phyloP scores from a whole-genome alignment of 2,329 filamentous ascomycete species.

The Neonectria coccinea region DNA sequence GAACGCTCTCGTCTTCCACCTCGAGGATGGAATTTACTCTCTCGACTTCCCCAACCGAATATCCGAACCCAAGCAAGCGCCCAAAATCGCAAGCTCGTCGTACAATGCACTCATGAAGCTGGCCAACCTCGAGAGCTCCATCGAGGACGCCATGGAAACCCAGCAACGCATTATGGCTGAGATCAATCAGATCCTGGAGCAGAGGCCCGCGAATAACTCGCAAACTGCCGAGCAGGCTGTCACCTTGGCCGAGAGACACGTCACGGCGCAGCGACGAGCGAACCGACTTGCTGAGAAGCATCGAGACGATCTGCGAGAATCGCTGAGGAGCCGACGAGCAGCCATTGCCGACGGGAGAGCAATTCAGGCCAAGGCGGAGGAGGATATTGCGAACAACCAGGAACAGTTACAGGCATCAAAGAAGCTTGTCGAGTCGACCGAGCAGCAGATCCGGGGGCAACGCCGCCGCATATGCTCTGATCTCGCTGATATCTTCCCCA shows the following conservation, averaged over 20 bases:
- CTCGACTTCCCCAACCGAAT: slow-evolving; percentile 71
- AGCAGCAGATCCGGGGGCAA: slow-evolving; percentile 82
- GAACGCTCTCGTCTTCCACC: slow-evolving; percentile 87
- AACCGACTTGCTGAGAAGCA: slow-evolving; percentile 71
- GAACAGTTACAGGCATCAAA: slow-evolving; percentile 69
- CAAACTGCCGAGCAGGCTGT: slow-evolving; percentile 63
- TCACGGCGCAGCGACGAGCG: slow-evolving; percentile 73
- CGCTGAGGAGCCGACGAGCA: slow-evolving; percentile 72
- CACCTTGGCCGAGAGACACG: slow-evolving; percentile 62
- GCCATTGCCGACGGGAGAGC: slow-evolving; percentile 75
- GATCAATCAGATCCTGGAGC: slow-evolving; percentile 72
- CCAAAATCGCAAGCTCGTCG: slow-evolving; percentile 74
- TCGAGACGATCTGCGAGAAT: slow-evolving; percentile 75
- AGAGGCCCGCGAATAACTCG: slow-evolving; percentile 56
- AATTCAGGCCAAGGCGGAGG: slow-evolving; percentile 67
- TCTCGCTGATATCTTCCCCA: slow-evolving; percentile 81
- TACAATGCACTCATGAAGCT: slow-evolving; percentile 91
- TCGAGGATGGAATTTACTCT: slow-evolving; percentile 88
- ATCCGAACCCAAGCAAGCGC: slow-evolving; percentile 64
- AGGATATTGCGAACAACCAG: slow-evolving; percentile 71
- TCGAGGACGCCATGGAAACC: slow-evolving; percentile 87
- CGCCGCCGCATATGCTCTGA: slow-evolving; percentile 89
- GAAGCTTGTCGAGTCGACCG: slow-evolving; percentile 65
- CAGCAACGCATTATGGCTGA: slow-evolving; percentile 80
- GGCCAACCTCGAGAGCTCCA: slow-evolving; percentile 88